These are phyloP conservation scores for Amaranthus cruentus DNA, from an alignment of 148 eudicot genomes.

Conservation along the genomic window DNA sequence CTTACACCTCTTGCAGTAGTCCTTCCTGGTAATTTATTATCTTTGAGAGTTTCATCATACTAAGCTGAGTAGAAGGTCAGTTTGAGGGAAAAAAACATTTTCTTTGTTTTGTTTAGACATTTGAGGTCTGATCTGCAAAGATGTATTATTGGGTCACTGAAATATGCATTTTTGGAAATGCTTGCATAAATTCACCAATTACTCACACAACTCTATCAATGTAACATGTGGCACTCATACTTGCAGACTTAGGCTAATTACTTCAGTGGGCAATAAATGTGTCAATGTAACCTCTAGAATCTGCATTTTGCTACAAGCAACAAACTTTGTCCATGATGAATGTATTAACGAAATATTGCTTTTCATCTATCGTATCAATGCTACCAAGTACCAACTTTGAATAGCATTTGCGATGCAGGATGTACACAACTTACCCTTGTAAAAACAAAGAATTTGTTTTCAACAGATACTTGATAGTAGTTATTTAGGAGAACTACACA, in stretches of 20 bases:
- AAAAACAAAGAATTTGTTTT: not conserved
- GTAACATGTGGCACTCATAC: not conserved
- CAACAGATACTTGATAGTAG: not conserved
- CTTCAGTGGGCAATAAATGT: not conserved
- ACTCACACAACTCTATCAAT: too few relatives aligned
- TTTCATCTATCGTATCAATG: too few relatives aligned
- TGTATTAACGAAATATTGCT: too few relatives aligned
- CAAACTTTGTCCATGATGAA: not conserved
- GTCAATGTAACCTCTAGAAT: too few relatives aligned
- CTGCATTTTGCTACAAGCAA: not conserved
- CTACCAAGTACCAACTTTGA: too few relatives aligned
- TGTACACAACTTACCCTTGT: not conserved
- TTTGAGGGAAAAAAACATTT: not conserved
- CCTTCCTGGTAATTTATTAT: slow-evolving; percentile 48
- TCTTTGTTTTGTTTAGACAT: too few relatives aligned
- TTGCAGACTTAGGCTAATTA: not conserved
- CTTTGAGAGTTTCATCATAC: slow-evolving; percentile 3
- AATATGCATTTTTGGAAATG: not conserved
- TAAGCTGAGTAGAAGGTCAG: not conserved
- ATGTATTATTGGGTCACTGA: not conserved
- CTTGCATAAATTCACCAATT: not conserved
- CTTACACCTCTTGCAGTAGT: slow-evolving; percentile 49
- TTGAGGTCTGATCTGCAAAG: too few relatives aligned
- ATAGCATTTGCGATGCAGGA: too few relatives aligned
- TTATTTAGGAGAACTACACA: not conserved